Conservation (phyloP, 1,284 basidiomycete species). For the Caloboletus inedulis region DNA sequence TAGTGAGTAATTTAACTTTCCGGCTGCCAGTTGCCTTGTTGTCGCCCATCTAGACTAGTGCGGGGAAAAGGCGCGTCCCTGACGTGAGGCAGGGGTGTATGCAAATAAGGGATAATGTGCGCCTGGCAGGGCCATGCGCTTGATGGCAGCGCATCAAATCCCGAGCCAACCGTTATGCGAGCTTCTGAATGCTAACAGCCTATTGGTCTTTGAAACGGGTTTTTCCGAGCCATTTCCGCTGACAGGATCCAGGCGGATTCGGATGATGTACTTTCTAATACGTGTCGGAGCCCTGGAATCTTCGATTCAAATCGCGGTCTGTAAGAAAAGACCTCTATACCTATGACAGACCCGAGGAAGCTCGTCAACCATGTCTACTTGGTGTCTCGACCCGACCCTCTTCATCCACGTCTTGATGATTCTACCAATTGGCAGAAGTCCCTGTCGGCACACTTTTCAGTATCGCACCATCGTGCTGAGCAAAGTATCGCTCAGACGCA, state of each 20-base stretch:
- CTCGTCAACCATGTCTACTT: slow-evolving; percentile 1
- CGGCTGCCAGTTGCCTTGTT: background rate
- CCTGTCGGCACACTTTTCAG: slow-evolving; percentile 1
- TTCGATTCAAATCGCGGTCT: background rate
- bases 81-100: background rate
- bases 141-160: too few relatives aligned
- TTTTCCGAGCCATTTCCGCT: background rate
- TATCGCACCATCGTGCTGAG: background rate
- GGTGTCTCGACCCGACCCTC: background rate
- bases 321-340: background rate
- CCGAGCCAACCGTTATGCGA: background rate
- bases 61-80: background rate
- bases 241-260: background rate
- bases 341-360: background rate
- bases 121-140: background rate
- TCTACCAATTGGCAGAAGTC: background rate
- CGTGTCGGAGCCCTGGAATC: background rate
- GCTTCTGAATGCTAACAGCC: background rate
- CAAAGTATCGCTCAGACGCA: background rate
- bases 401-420: background rate
- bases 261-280: background rate
- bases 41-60: background rate
- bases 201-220: too few relatives aligned
- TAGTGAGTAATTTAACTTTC: background rate
- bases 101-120: background rate